Evolutionary conservation across 345 rosid genomes (phyloP), one percentile per base, ranked within the genome.

Genomic region (Linum usitatissimum): DNA sequence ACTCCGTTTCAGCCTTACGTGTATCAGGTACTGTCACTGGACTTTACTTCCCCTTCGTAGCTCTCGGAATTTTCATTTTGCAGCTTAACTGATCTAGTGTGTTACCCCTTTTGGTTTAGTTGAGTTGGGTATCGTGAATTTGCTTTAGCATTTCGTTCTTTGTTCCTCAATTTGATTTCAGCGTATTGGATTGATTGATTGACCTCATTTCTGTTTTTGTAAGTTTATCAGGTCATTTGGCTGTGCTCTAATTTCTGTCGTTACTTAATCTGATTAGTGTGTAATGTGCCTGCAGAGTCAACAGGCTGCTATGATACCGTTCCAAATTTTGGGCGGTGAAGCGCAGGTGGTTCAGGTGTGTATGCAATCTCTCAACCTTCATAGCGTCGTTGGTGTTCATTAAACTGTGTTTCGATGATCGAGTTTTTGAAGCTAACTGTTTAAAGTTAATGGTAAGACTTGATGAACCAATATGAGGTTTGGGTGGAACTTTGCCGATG

Each of bases 1-100:
- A 93, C 96, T 63, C 99, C 99, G 64, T 84, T 93, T 78, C 99
- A 93, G 76, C 99, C 97, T 19, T 90, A 87, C 59, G 96, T 93
- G 58, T 93, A 93, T 64, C 99, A 93, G 97, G 99, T 87, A 65
- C 10, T 54, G 60, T 15, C 60, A 14, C 30, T 28, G 28, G 59
- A 18, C 30, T 55, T 55, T 14, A 18, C 30, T 7, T 55, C 19
- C 59, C 28, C 28, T 0, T 23, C 2, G 28, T 0, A 55, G 21
- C 30, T 17, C 30, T 18, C 14, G 14, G 20, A 55, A 55, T 14
- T 12, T 34, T 1, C 21, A 55, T 15, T 8, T 0, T 3, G 6
- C 6, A 19, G 23, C 12, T 9, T 28, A 20, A 55, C 0, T 55
- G 18, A 6, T 19, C 30, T 28, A 8, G 1, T 10, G 30, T 3